Evolutionary conservation across 148 eudicot genomes (phyloP), one percentile per base, ranked within the genome.

Genomic region (Chenopodium suecicum): DNA sequence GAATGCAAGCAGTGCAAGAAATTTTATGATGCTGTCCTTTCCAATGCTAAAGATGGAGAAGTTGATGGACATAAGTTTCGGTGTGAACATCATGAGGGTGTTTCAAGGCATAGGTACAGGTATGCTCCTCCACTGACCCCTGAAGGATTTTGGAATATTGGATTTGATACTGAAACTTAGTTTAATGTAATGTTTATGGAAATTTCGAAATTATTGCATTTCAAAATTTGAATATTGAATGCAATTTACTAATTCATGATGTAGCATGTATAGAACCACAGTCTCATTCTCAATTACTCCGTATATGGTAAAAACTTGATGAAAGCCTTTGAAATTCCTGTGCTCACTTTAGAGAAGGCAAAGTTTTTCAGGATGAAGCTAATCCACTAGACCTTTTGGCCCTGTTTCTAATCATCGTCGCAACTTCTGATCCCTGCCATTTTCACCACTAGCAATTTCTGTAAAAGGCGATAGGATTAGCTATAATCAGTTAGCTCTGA

Each of bases 71-170:
- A 83, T 34, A 86, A 87, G 9, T 69, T 86, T 74, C 90, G 95
- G 6, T 96, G 99, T 82, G 99, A 96, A 89, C 99, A 96, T 88
- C 97, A 92, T 69, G 93, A 90, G 27, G 98, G 98, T 17, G 97
- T 96, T 79, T 96, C 99, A 5, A 90, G 99, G 85, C 99, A 96
- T 81, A 90, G 99, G 50, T 96, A 96, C 80, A 89, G 91, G 90
- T 90, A 85, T 77, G 92, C 82, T 10, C 99, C 99, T 85, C 98
- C 99, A 64, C 86, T 76, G 76, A 96, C 99, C 70, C 98, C 99
- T 79, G 99, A 96, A 83, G 99, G 99, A 73, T 96, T 94, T 80
- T 96, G 99, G 99, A 91, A 96, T 86, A 96, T 96, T 81, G 99
- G 99, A 79, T 96, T 96, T 82, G 98, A 96, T 79, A 87, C 97